Percentiles rank a stretch among this genome's conserved stretches.
Conservation (phyloP, 1,284 basidiomycete genomes). For the Pascua guehoae region DNA sequence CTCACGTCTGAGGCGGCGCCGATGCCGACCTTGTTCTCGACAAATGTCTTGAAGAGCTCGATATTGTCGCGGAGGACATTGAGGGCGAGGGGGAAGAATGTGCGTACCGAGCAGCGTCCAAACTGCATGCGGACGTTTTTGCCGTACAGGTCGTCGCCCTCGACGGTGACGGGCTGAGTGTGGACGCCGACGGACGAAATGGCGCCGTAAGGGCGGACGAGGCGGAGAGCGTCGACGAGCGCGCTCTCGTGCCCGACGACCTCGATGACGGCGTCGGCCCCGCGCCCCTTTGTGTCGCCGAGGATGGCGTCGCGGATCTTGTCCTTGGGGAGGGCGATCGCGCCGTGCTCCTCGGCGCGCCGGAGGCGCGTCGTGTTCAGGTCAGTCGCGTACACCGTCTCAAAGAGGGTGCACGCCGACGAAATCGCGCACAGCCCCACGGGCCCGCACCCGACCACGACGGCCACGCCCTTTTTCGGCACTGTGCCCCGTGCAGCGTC, state of each 20-base stretch:
- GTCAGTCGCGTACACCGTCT: conserved; percentile 41
- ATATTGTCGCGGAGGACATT: conserved; percentile 56
- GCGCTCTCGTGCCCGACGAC: conserved; percentile 75
- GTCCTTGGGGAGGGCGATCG: conserved; percentile 37
- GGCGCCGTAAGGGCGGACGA: conserved; percentile 75
- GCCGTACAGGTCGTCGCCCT: conserved; percentile 61
- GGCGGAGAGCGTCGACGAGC: conserved; percentile 65
- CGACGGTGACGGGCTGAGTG: conserved; percentile 30
- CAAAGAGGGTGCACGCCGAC: conserved; percentile 46
- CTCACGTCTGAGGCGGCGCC: conserved; percentile 41
- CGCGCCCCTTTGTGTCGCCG: conserved; percentile 43
- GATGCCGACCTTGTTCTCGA: conserved; percentile 40
- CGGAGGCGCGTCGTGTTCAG: conserved; percentile 23
- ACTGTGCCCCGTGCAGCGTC: conserved; percentile 29
- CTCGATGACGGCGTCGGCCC: conserved; percentile 55
- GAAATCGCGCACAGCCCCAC: conserved; percentile 51
- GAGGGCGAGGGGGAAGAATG: conserved; percentile 70
- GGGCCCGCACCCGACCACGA: conserved; percentile 53
- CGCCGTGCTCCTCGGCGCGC: conserved; percentile 44
- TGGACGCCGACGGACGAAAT: conserved; percentile 73
- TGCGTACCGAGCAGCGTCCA: conserved; percentile 78
- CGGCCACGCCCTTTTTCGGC: conserved; percentile 35
- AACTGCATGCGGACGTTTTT: conserved; percentile 59
- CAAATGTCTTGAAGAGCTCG: conserved; percentile 41
- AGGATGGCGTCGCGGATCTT: conserved; percentile 29